A percentile compares a stretch with the other conserved stretches of the same genome.
Evolutionary conservation across 495 filamentous ascomycete species (phyloP).

Genomic region (Bryoglossum gracile): DNA sequence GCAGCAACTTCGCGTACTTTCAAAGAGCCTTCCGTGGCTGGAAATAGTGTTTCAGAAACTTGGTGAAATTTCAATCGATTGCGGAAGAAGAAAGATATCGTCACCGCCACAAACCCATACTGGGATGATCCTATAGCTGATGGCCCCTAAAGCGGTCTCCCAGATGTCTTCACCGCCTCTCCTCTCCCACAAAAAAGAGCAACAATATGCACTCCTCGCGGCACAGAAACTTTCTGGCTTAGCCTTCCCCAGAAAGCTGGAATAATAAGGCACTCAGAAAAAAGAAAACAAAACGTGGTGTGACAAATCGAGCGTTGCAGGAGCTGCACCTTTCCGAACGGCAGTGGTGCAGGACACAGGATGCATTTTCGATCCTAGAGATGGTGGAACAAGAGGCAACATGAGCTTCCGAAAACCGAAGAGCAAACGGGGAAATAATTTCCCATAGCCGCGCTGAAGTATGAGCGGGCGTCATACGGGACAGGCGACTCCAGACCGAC

Average conservation of each 20-base stretch:
- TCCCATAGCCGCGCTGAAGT: background rate
- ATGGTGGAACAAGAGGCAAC: slow-evolving; percentile 9
- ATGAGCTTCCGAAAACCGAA: background rate
- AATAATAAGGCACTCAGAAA: background rate
- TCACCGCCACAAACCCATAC: slow-evolving; percentile 11
- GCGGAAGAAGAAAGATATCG: background rate
- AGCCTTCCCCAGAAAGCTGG: slow-evolving; percentile 4
- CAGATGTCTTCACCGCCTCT: slow-evolving; percentile 6
- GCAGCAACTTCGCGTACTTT: background rate
- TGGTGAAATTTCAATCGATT: background rate
- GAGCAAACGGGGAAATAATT: background rate
- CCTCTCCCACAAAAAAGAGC: background rate
- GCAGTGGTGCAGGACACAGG: slow-evolving; percentile 6
- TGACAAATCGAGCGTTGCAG: slow-evolving; percentile 15
- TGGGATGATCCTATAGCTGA: background rate
- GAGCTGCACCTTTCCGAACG: slow-evolving; percentile 17
- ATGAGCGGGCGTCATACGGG: slow-evolving; percentile 12
- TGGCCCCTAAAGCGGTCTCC: background rate
- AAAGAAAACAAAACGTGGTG: slow-evolving; percentile 1
- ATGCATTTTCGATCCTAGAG: slow-evolving; percentile 19
- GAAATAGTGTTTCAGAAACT: slow-evolving; percentile 3
- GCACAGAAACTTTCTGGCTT: background rate
- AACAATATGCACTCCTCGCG: background rate
- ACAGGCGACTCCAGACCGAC: background rate
- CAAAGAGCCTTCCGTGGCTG: background rate